Base-by-base conservation (phyloP, 2,329 filamentous ascomycete genomes). In the Colletotrichum filicis region DNA sequence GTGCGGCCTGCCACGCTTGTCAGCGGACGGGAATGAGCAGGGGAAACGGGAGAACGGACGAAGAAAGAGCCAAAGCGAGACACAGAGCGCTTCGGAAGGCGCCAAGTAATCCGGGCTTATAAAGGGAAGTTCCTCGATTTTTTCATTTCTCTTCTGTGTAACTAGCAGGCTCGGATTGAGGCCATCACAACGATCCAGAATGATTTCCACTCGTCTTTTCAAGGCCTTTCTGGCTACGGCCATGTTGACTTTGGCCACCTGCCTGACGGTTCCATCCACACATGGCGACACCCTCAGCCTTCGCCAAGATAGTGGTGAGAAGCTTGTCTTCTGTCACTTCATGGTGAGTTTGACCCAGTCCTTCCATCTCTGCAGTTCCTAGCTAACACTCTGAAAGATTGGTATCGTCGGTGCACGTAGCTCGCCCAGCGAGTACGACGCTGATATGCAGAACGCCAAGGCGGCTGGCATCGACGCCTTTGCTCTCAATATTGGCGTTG, bases 401-500 rank as follows among this genome's bases (percentile, higher is more conserved):
- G 42, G 42, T 1, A 49, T 49, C 19, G 42, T 49, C 19, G 19
- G 19, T 49, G 19, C 19, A 19, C 16, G 42, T n/a, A 49, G 42
- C 42, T 49, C 42, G 7, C 42, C 42, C 9, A 49, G 42, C 19
- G 42, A 49, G 16, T 49, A 49, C 4, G 42, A 49, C 11, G 42
- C 42, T 8, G 42, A 49, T 22, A 49, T 49, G 42, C 19, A 49
- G 42, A 49, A 49, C 42, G 42, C 42, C 19, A 49, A 49, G 42
- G 42, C 42, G 19, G 42, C 42, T 49, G 42, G 42, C 24, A 82
- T 88, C 49, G 86, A 88, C 49, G 85, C 85, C 5, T 88, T 88
- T 76, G 86, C 86, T 1, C 80, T 88, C 52, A 88, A 88, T 63
- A 87, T 88, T 59, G 86, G 85, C 32, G 78, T 79, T 7, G 86